Base-by-base conservation (phyloP, 2,329 filamentous ascomycete species). In the Chrysoporthe deuterocubensis region DNA sequence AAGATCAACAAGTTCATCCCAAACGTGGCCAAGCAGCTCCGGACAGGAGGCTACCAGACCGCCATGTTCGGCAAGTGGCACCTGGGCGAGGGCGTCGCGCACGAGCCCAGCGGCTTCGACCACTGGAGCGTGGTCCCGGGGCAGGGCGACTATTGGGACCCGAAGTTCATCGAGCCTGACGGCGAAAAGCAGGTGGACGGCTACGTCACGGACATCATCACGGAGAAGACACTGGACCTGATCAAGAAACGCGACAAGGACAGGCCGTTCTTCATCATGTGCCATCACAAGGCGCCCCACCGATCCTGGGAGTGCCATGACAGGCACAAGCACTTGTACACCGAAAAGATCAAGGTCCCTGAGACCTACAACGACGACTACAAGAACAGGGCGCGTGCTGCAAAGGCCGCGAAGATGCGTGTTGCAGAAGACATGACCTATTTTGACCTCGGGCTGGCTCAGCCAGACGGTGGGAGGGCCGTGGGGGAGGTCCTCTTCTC, bases 21-120 rank as follows among this genome's bases (percentile, higher is more conserved):
- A 9, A 86, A 85, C 42, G 82, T 86, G 3, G 83, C 83, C 1
- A 86, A 86, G 70, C 78, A 81, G 32, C 75, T 86, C 0, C 79
- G 80, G 1, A 75, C 78, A 0, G 81, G 80, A 37, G 81, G 81
- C 0, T 86, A 86, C 67, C 79, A 80, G 59, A 86, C 83, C 0
- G 83, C 81, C 8, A 86, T 86, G 82, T 74, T 85, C 0, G 84
- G 83, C 0, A 86, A 86, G 72, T 86, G 84, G 83, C 84, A 85
- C 70, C 73, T 86, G 16, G 84, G 84, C 3, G 83, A 86, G 70
- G 83, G 82, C 0, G 67, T 70, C 2, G 74, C 72, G 0, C 81
- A 84, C 63, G 78, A 84, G 67, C 84, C 84, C 0, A 80, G 79
- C 0, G 84, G 83, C 0, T 85, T 85, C 46, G 83, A 85, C 71